A percentile compares a stretch with the other conserved stretches of the same genome.
These are phyloP conservation scores for Eutrema heterophyllum DNA, from an alignment of 345 rosid species.

Conservation along the genomic window DNA sequence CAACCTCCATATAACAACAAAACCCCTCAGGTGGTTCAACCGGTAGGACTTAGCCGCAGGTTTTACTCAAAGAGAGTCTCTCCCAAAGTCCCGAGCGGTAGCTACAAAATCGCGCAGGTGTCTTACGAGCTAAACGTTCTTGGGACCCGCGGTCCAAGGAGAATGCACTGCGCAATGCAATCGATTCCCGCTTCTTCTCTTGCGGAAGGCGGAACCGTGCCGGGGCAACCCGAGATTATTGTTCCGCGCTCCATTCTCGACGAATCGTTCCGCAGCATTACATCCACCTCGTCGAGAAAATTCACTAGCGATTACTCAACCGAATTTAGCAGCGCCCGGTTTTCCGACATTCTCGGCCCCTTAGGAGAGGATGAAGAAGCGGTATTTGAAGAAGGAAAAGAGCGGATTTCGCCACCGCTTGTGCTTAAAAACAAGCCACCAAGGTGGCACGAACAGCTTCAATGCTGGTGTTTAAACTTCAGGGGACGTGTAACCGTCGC, in stretches of 20 bases:
- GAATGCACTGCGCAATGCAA: slow-evolving; percentile 87
- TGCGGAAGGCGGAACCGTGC: slow-evolving; percentile 68
- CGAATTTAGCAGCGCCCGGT: slow-evolving; percentile 83
- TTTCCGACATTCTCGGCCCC: slow-evolving; percentile 65
- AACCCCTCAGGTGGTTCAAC: slow-evolving; percentile 48
- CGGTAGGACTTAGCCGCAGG: slow-evolving; percentile 68
- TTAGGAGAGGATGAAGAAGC: slow-evolving; percentile 48
- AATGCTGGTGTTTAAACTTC: slow-evolving; percentile 95
- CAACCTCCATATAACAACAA: slow-evolving; percentile 82
- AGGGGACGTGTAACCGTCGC: slow-evolving; percentile 95
- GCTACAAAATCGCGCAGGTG: slow-evolving; percentile 82
- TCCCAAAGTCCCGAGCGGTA: slow-evolving; percentile 84
- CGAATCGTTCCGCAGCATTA: slow-evolving; percentile 82
- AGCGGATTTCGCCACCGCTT: slow-evolving; percentile 45
- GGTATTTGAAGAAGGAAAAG: slow-evolving; percentile 39
- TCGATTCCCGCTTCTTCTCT: slow-evolving; percentile 79
- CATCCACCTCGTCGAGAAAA: slow-evolving; percentile 51
- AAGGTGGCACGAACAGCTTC: slow-evolving; percentile 96
- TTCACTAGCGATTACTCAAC: slow-evolving; percentile 52
- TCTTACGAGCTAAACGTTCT: slow-evolving; percentile 87
- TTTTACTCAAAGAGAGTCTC: slow-evolving; percentile 82
- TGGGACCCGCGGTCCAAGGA: slow-evolving; percentile 90
- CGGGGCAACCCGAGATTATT: slow-evolving; percentile 79
- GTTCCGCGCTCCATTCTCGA: slow-evolving; percentile 60
- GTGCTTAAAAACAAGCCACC: slow-evolving; percentile 83